phyloP scores from a whole-genome alignment of 495 filamentous ascomycete species.

The Penicillium canariense region DNA sequence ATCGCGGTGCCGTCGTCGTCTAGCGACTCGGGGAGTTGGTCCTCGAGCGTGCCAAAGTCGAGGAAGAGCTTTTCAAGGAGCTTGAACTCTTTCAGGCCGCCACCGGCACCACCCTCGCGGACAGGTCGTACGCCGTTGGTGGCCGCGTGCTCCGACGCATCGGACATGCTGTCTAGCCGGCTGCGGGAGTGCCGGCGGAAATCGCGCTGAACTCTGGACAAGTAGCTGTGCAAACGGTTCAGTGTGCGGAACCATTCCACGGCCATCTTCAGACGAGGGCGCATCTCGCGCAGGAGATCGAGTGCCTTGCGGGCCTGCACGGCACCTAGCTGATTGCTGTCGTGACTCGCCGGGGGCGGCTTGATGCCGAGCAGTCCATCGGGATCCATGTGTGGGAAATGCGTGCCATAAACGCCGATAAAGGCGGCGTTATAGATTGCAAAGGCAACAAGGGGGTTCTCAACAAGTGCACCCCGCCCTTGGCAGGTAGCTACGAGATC shows the following conservation, averaged over 20 bases:
- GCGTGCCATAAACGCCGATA: slow-evolving; percentile 63
- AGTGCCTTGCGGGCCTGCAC: slow-evolving; percentile 49
- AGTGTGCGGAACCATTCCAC: slow-evolving; percentile 69
- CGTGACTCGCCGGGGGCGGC: slow-evolving; percentile 22
- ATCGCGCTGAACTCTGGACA: slow-evolving; percentile 60
- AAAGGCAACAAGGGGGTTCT: slow-evolving; percentile 78
- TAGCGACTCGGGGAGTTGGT: slow-evolving; percentile 34
- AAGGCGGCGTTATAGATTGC: slow-evolving; percentile 81
- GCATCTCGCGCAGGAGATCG: slow-evolving; percentile 60
- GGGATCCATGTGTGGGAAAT: slow-evolving; percentile 78
- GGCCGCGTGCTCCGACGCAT: slow-evolving; percentile 35
- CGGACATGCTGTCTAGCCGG: slow-evolving; percentile 31
- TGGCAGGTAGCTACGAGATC: slow-evolving; percentile 73
- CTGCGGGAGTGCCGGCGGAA: slow-evolving; percentile 51
- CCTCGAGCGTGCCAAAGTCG: slow-evolving; percentile 55
- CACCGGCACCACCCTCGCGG: slow-evolving; percentile 54
- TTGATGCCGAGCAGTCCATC: slow-evolving; percentile 53
- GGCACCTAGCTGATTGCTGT: slow-evolving; percentile 31
- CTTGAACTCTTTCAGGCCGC: slow-evolving; percentile 72
- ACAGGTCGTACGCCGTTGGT: slow-evolving; percentile 42
- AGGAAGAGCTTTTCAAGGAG: slow-evolving; percentile 55
- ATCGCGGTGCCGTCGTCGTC: slow-evolving; percentile 37
- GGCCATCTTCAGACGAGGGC: slow-evolving; percentile 65
- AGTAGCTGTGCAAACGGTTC: slow-evolving; percentile 65
- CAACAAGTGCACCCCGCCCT: slow-evolving; percentile 65